Base-by-base conservation (phyloP, 805 yeast genomes). In the Cyberlindnera meyerae region DNA sequence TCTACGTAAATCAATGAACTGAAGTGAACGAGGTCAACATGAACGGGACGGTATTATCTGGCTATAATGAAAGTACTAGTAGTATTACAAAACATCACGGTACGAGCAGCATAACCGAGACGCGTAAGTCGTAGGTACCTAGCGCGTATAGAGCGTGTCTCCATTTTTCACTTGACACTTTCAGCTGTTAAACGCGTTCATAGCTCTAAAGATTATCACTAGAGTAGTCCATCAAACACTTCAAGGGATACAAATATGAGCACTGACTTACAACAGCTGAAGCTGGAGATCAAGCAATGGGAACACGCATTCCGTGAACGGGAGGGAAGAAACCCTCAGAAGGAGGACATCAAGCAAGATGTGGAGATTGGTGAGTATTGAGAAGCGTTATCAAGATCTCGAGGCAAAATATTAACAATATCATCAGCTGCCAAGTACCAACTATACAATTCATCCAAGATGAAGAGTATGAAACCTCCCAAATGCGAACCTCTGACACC, bases 241-340 rank as follows among this genome's bases (percentile, higher is more conserved):
- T 8, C 14, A 24, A 24, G 6, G 14, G n/a, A 12, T 27, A 14
- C 16, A n/a, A 5, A 22, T 7, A 36, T 54, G 54, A 26, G 31
- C 6, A 11, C 29, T 11, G 42, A 33, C n/a, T 37, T 31, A 20
- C 31, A 27, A 22, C 8, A 26, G 7, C 29, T 75, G 24, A 71
- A 70, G 43, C 44, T 57, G 7, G 69, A 67, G 38, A 61, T 77
- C 36, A 78, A 78, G 46, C 52, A 53, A 8, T 78, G 83, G 82
- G 83, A 78, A 43, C 65, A 69, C 29, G 45, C 48, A 3, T 78
- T 74, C 46, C 48, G 54, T 13, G 45, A 49, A 12, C 42, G 52
- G 15, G 44, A 64, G 28, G 68, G 71, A 3, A 54, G 73, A n/a
- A 56, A 57, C 13, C 82, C 84, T 0, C 49, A 61, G 0, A 65